Conservation (phyloP, 2,329 filamentous ascomycete genomes). For the Epichloe brachyelytri region DNA sequence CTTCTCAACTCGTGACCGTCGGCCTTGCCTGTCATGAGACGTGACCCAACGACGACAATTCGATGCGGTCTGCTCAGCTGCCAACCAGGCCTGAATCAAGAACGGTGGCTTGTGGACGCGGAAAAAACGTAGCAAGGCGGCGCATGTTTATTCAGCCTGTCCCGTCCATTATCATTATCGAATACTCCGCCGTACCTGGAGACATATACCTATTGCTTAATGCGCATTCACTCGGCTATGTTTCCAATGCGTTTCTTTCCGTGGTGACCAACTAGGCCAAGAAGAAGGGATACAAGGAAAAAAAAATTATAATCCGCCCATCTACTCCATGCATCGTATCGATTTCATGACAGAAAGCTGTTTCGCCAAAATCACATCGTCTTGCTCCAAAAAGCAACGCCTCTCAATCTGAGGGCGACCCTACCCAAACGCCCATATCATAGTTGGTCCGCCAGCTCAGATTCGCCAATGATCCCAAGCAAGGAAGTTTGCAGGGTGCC, state of each 20-base stretch:
- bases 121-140: neutral
- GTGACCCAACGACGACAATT: neutral
- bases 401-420: neutral
- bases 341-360: neutral
- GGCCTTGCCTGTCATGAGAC: neutral
- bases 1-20: neutral
- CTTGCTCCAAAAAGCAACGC: neutral
- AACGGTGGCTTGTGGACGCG: neutral
- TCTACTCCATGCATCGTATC: neutral
- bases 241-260: slow-evolving; percentile 6
- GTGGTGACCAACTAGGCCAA: neutral
- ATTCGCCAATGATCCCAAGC: neutral
- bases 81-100: neutral
- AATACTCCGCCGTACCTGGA: slow-evolving; percentile 2
- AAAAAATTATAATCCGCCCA: neutral
- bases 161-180: slow-evolving; percentile 10
- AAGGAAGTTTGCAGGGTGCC: neutral
- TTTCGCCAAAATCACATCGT: neutral
- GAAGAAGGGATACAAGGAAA: neutral
- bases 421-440: slow-evolving; percentile 4
- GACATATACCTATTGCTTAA: slow-evolving; percentile 4
- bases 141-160: neutral
- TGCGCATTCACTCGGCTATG: neutral
- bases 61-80: neutral
- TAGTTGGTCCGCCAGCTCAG: neutral